Conservation (phyloP, 2,329 filamentous ascomycete species). For the Biscogniauxia marginata region DNA sequence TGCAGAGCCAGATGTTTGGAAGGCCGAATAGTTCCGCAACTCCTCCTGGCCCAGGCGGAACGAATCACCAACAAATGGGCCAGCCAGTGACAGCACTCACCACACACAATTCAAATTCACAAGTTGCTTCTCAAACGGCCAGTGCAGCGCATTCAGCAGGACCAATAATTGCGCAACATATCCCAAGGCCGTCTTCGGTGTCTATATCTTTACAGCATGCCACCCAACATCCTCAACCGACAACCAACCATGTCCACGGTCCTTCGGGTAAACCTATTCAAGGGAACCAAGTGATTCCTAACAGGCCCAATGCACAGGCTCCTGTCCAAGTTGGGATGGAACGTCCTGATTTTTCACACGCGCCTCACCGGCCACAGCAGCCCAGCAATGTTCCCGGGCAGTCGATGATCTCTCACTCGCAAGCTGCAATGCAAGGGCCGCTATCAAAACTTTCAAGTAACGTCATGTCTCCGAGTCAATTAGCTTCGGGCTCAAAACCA, state of each 20-base stretch:
- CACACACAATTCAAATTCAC: background rate
- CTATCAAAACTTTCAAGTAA: background rate
- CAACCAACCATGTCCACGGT: background rate
- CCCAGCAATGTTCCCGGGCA: background rate
- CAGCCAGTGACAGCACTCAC: background rate
- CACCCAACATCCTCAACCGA: background rate
- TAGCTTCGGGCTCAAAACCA: conserved; percentile 5
- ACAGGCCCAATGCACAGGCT: background rate
- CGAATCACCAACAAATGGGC: background rate
- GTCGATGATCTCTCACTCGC: background rate
- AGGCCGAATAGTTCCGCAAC: background rate
- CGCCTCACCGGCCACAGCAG: background rate
- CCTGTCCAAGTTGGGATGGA: background rate
- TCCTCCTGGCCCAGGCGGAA: background rate
- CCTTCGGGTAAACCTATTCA: background rate
- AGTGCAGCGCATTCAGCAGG: background rate
- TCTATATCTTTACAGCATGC: background rate
- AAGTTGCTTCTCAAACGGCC: background rate
- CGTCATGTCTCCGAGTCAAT: conserved; percentile 2
- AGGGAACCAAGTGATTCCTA: background rate
- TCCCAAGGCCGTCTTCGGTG: background rate
- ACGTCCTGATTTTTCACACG: background rate
- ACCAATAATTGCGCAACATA: background rate
- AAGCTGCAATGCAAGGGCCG: conserved; percentile 5
- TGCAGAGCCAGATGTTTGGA: background rate